phyloP scores from a whole-genome alignment of 2,329 filamentous ascomycete genomes.

The Teratosphaeria zuluensis region DNA sequence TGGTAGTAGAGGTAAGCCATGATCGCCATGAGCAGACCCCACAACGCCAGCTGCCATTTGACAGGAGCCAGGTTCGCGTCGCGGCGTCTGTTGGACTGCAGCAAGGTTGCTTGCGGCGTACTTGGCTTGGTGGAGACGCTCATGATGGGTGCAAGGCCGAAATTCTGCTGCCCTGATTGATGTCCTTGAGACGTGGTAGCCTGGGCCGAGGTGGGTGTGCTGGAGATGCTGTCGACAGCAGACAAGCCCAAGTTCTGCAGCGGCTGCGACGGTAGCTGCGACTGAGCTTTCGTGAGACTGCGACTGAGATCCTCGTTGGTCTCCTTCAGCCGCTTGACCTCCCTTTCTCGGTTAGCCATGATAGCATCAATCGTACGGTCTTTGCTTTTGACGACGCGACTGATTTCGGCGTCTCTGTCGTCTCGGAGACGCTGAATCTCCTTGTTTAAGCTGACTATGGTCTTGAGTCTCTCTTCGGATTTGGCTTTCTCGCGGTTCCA shows the following conservation, averaged over 20 bases:
- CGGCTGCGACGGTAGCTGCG: not conserved
- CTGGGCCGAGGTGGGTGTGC: not conserved
- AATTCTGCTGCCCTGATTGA: not conserved
- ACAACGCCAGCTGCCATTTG: not conserved
- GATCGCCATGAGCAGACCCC: not conserved
- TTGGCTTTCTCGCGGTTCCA: not conserved
- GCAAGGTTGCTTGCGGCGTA: not conserved
- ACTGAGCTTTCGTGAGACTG: not conserved
- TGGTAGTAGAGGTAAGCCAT: not conserved
- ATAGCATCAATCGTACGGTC: not conserved
- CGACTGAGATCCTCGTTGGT: not conserved
- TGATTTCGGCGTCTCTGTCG: not conserved
- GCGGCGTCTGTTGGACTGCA: not conserved
- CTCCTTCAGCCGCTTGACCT: not conserved
- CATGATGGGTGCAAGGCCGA: not conserved
- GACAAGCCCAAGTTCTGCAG: not conserved
- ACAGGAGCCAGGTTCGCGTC: not conserved
- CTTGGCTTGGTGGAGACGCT: not conserved
- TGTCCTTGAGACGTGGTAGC: not conserved
- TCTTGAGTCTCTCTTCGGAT: not conserved
- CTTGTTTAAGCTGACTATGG: not conserved
- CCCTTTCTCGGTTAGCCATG: not conserved
- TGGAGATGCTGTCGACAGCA: not conserved
- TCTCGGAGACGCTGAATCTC: not conserved
- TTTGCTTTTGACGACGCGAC: not conserved